Conservation (phyloP, 2,329 filamentous ascomycete species). For the Bipolaris bicolor region DNA sequence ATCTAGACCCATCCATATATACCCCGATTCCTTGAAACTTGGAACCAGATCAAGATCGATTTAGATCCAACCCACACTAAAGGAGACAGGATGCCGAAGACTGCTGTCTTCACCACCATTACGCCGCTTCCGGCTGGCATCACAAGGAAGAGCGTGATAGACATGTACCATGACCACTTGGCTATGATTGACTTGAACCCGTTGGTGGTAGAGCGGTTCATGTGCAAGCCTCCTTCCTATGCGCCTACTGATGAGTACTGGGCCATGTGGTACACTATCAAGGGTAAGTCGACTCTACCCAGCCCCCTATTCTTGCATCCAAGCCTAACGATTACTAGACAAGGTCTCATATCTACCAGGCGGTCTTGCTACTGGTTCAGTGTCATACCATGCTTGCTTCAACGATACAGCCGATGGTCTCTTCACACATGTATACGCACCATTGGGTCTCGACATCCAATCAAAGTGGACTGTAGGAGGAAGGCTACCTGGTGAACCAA, state of each 20-base stretch:
- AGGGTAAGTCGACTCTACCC: constrained; percentile 33
- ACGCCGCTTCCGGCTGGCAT: constrained; percentile 76
- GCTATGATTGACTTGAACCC: constrained; percentile 91
- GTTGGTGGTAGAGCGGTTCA: constrained; percentile 73
- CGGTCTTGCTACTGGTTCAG: constrained; percentile 66
- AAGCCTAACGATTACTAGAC: constrained; percentile 54
- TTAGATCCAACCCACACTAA: not conserved
- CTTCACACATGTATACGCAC: constrained; percentile 83
- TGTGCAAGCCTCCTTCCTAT: constrained; percentile 69
- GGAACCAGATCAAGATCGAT: not conserved
- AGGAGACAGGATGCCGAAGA: constrained; percentile 66
- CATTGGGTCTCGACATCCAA: constrained; percentile 78
- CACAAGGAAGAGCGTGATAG: constrained; percentile 71
- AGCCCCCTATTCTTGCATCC: not conserved
- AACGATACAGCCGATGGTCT: constrained; percentile 74
- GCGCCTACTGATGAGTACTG: constrained; percentile 73
- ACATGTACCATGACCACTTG: constrained; percentile 76
- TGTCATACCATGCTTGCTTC: constrained; percentile 82
- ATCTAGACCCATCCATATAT: constrained; percentile 9
- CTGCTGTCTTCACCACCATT: constrained; percentile 75
- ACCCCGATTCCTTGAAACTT: constrained; percentile 14
- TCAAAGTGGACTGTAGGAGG: constrained; percentile 80
- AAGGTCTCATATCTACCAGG: constrained; percentile 76
- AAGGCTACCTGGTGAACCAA: constrained; percentile 71
- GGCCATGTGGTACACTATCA: constrained; percentile 72